phyloP scores from a whole-genome alignment of 2,329 filamentous ascomycete species.

The Fusarium sp. region DNA sequence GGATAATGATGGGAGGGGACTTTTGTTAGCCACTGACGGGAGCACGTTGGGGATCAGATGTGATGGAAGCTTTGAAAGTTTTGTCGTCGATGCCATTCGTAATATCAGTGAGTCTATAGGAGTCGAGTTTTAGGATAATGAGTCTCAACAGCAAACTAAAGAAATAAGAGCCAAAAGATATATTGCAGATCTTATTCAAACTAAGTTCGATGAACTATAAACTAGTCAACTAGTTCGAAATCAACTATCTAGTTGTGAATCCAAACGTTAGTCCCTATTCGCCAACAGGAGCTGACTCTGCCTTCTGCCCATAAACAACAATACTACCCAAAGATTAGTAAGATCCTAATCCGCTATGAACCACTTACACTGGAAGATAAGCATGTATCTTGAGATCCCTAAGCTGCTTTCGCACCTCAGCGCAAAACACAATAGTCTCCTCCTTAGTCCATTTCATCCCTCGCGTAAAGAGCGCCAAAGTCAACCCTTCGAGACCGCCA shows the following conservation, averaged over 20 bases:
- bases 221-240: neutral
- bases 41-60: too few species aligned
- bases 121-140: too few species aligned
- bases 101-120: too few species aligned
- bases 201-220: accelerated
- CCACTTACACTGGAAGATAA: slow-evolving; percentile 12
- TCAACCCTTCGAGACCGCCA: neutral
- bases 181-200: too few species aligned
- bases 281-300: neutral
- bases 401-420: neutral
- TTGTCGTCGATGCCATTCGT: too few species aligned
- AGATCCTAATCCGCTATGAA: accelerated
- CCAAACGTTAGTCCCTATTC: neutral
- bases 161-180: too few species aligned
- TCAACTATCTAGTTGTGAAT: neutral
- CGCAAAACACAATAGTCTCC: neutral
- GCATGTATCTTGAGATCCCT: neutral
- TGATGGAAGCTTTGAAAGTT: too few species aligned
- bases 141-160: too few species aligned
- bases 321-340: neutral
- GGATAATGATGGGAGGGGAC: neutral
- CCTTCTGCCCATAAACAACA: slow-evolving; percentile 14
- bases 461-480: neutral
- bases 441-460: neutral
- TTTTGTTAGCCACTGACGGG: neutral